Conservation (phyloP, 2,329 filamentous ascomycete species). For the Pseudogymnoascus sp. region DNA sequence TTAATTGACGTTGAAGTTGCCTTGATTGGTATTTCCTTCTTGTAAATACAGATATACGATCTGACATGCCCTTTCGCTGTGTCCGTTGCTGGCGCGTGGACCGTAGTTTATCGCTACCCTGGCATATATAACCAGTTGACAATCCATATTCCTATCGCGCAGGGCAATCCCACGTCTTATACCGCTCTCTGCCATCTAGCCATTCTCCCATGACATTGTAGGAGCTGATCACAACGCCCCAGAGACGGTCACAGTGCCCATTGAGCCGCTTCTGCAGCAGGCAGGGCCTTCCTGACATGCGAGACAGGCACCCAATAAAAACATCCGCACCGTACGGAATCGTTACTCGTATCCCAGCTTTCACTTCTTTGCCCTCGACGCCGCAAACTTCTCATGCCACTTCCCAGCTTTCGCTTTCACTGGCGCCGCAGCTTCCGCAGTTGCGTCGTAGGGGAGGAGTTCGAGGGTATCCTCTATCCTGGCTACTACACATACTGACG, state of each 20-base stretch:
- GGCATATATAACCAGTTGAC: background rate
- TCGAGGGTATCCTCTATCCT: conserved; percentile 57
- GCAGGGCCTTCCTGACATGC: background rate
- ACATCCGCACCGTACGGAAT: background rate
- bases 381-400: conserved; percentile 53
- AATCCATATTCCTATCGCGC: background rate
- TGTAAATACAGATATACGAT: background rate
- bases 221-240: background rate
- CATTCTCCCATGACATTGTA: background rate
- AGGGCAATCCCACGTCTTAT: background rate
- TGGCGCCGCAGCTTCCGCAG: conserved; percentile 20
- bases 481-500: conserved; percentile 41
- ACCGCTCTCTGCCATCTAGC: background rate
- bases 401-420: conserved; percentile 34
- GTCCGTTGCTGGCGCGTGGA: background rate
- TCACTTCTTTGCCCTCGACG: conserved; percentile 20
- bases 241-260: background rate
- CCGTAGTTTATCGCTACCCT: background rate
- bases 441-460: conserved; percentile 37
- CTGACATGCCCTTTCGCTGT: background rate
- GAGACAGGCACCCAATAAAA: too few species aligned
- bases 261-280: background rate
- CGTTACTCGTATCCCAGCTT: background rate
- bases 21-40: background rate
- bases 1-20: background rate